Conservation (phyloP, 306 rosid genomes). For the cucumber (Cucumis sativus) region DNA sequence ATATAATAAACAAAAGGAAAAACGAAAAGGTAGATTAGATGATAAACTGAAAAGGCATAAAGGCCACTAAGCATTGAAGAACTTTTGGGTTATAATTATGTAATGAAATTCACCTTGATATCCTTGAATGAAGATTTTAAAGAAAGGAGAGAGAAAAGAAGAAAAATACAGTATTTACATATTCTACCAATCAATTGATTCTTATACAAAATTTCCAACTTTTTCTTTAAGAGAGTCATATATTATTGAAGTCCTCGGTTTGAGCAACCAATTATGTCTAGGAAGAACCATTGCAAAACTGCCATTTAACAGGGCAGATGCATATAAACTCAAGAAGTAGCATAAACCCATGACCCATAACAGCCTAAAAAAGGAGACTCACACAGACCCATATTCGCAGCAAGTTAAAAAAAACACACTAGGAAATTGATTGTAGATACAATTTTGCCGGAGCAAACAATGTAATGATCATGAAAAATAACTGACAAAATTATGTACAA, state of each 20-base stretch:
- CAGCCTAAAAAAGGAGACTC: background rate
- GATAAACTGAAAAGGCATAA: background rate
- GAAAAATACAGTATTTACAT: background rate
- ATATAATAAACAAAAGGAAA: background rate
- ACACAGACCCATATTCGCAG: conserved; percentile 2
- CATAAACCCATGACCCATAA: conserved; percentile 1
- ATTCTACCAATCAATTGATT: background rate
- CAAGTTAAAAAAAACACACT: background rate
- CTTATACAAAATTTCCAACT: background rate
- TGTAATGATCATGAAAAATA: background rate
- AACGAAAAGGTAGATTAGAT: background rate
- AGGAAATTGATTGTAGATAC: background rate
- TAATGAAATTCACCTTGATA: background rate
- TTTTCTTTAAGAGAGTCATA: no score
- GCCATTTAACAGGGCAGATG: background rate
- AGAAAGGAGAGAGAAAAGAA: background rate
- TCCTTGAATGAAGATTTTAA: background rate
- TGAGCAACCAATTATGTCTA: background rate
- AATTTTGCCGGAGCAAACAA: background rate
- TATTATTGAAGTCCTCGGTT: background rate
- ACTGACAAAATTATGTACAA: background rate
- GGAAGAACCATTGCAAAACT: background rate
- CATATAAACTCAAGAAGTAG: background rate
- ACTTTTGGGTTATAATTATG: background rate
- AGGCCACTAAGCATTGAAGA: background rate